phyloP scores from a whole-genome alignment of 306 rosid genomes.

The Comarum palustre region DNA sequence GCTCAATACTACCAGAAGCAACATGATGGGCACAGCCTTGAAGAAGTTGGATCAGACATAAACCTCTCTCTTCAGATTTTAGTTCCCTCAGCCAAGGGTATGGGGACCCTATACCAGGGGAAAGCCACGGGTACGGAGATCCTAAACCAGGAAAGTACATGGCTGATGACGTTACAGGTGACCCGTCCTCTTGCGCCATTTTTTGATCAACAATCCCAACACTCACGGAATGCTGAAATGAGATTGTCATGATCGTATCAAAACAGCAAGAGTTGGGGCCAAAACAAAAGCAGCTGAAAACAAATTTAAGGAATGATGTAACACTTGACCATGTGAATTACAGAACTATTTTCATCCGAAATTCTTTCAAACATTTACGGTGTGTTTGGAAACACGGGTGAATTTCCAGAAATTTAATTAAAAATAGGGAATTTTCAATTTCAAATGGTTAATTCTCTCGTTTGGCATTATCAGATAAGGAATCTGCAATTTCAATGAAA shows the following conservation, averaged over 20 bases:
- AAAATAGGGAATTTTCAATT: too few species aligned
- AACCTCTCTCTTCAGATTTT: slow-evolving; percentile 51
- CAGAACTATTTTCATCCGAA: background rate
- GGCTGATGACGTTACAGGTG: slow-evolving; percentile 38
- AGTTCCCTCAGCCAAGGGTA: slow-evolving; percentile 50
- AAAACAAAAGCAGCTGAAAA: background rate
- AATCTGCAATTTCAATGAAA: too few species aligned
- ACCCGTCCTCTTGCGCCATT: slow-evolving; percentile 45
- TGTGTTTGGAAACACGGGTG: too few species aligned
- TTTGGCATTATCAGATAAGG: too few species aligned
- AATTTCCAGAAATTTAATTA: too few species aligned
- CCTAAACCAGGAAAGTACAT: slow-evolving; percentile 43
- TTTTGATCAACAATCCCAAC: slow-evolving; percentile 6
- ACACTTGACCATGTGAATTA: background rate
- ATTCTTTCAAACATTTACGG: background rate
- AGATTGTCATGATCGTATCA: slow-evolving; percentile 1
- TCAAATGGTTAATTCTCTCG: too few species aligned
- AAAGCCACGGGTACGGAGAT: slow-evolving; percentile 46
- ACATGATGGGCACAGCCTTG: slow-evolving; percentile 62
- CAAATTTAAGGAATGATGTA: background rate
- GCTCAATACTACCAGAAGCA: slow-evolving; percentile 64
- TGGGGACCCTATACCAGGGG: slow-evolving; percentile 57
- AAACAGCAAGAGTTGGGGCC: slow-evolving; percentile 11
- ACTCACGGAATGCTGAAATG: background rate
- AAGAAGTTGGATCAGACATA: slow-evolving; percentile 53